Conservation (phyloP, 768 basidiomycete species). For the Inosperma sp. region DNA sequence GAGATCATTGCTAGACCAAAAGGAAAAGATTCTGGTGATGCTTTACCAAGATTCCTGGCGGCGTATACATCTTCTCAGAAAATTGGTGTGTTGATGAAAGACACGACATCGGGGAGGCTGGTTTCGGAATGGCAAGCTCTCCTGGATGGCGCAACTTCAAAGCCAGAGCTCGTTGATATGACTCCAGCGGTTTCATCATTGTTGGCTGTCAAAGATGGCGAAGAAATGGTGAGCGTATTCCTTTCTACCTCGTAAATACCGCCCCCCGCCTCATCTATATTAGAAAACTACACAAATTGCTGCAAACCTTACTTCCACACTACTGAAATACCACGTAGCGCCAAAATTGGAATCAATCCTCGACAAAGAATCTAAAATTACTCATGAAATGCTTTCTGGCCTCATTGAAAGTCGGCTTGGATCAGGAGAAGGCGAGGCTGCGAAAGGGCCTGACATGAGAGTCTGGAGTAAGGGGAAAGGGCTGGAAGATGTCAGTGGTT, state of each 20-base stretch:
- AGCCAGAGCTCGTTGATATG: conserved; percentile 79
- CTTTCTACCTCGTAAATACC: conserved; percentile 8
- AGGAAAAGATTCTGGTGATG: conserved; percentile 74
- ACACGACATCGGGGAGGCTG: conserved; percentile 80
- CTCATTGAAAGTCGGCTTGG: conserved; percentile 88
- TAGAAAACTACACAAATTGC: conserved; percentile 79
- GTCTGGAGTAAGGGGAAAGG: conserved; percentile 82
- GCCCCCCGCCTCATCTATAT: conserved; percentile 1
- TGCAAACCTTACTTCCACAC: conserved; percentile 74
- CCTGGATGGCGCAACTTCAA: conserved; percentile 47
- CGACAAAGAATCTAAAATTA: conserved; percentile 86
- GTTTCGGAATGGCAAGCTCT: conserved; percentile 80
- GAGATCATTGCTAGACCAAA: conserved; percentile 78
- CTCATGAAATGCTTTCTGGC: conserved; percentile 80
- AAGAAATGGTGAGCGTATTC: conserved; percentile 68
- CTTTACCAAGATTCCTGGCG: conserved; percentile 63
- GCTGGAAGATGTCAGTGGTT: conserved; percentile 60
- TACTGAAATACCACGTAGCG: conserved; percentile 82
- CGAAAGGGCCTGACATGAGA: conserved; percentile 87
- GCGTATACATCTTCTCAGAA: conserved; percentile 57
- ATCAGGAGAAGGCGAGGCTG: conserved; percentile 69
- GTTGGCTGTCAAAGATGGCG: conserved; percentile 86
- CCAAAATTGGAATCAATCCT: conserved; percentile 86
- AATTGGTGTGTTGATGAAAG: conserved; percentile 77
- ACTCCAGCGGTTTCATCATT: conserved; percentile 67